Evolutionary conservation across 768 basidiomycete genomes (phyloP).

Genomic region (Terana coerulea): DNA sequence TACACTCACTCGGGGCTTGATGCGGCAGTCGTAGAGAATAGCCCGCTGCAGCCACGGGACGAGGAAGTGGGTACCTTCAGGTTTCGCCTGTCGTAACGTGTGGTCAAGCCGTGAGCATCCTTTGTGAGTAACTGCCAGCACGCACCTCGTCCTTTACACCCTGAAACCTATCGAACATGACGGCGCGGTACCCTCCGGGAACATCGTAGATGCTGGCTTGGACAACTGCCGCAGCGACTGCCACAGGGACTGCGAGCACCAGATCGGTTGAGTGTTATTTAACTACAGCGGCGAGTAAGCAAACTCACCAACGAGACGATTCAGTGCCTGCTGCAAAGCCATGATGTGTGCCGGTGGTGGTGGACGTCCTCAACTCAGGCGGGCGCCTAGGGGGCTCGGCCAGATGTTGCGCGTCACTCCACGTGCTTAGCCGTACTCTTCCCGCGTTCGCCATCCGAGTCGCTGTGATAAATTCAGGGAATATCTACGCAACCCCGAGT

Average conservation of each 20-base stretch:
- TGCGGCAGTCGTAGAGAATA: slow-evolving; percentile 96
- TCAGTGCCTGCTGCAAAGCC: slow-evolving; percentile 48
- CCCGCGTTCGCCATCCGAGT: too few species aligned
- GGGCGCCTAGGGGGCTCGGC: slow-evolving; percentile 1
- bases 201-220: slow-evolving; percentile 59
- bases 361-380: slow-evolving; percentile 1
- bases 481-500: too few species aligned
- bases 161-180: slow-evolving; percentile 97
- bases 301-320: slow-evolving; percentile 45
- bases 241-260: slow-evolving; percentile 73
- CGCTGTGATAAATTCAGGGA: too few species aligned
- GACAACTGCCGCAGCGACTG: slow-evolving; percentile 39
- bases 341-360: slow-evolving; percentile 27
- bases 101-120: too few species aligned
- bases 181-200: slow-evolving; percentile 84
- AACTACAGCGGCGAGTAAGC: slow-evolving; percentile 17
- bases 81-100: slow-evolving; percentile 60
- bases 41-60: slow-evolving; percentile 95
- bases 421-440: too few species aligned
- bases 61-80: slow-evolving; percentile 95
- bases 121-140: too few species aligned
- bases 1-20: slow-evolving; percentile 81
- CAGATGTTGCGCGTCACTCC: neutral
- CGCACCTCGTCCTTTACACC: slow-evolving; percentile 81
- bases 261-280: slow-evolving; percentile 53